Conservation (phyloP, 768 basidiomycete genomes). For the Russula vinacea region DNA sequence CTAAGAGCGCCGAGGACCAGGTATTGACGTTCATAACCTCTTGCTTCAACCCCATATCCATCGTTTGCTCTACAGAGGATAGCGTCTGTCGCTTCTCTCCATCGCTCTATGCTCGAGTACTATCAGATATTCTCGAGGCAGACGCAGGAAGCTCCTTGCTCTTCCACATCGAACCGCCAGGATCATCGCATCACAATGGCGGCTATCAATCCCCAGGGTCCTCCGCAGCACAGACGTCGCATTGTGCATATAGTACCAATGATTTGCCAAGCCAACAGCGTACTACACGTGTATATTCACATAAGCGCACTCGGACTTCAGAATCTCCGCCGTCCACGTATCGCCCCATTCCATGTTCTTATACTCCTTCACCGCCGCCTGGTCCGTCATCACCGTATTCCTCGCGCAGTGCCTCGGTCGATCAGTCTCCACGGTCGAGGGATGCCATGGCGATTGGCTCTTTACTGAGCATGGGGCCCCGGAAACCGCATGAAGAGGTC, state of each 20-base stretch:
- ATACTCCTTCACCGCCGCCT: conserved; percentile 28
- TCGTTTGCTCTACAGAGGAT: conserved; percentile 50
- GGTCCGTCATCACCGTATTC: conserved; percentile 70
- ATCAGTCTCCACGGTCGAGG: conserved; percentile 67
- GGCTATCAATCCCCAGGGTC: conserved; percentile 5
- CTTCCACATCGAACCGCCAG: conserved; percentile 16
- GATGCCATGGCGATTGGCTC: conserved; percentile 81
- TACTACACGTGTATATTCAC: conserved; percentile 15
- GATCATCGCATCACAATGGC: conserved; percentile 8
- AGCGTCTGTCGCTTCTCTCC: conserved; percentile 65
- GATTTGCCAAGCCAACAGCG: conserved; percentile 18
- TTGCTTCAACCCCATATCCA: conserved; percentile 6
- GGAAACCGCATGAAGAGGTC: conserved; percentile 21
- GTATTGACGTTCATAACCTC: conserved; percentile 41
- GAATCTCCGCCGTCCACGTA: conserved; percentile 40
- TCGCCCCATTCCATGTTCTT: conserved; percentile 56
- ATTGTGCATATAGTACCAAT: neutral
- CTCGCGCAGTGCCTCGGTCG: conserved; percentile 64
- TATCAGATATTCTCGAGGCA: conserved; percentile 35
- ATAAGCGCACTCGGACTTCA: conserved; percentile 30
- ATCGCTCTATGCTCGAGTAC: conserved; percentile 66
- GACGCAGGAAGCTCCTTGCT: conserved; percentile 10
- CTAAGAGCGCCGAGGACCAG: conserved; percentile 92
- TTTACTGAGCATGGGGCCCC: conserved; percentile 49
- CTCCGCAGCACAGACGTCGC: conserved; percentile 6